phyloP scores from a whole-genome alignment of 2,329 filamentous ascomycete genomes.

The Sclerotinia spermophila region DNA sequence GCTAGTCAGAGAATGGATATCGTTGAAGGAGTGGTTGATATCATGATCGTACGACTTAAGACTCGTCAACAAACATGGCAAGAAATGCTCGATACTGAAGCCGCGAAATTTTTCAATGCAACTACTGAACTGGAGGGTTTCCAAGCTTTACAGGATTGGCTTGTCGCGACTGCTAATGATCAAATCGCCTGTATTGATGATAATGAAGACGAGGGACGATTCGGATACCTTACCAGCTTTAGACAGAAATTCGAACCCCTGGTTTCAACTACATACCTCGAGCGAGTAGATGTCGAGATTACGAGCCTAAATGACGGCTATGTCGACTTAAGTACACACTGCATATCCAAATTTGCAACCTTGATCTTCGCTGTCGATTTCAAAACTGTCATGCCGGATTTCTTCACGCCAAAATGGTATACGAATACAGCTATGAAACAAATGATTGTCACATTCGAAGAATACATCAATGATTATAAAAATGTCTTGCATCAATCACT shows the following conservation, averaged over 20 bases:
- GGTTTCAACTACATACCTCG: slow-evolving; percentile 75
- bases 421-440: slow-evolving; percentile 80
- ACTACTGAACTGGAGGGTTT: slow-evolving; percentile 60
- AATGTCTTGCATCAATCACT: slow-evolving; percentile 81
- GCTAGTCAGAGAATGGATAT: slow-evolving; percentile 86
- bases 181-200: slow-evolving; percentile 98
- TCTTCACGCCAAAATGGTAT: slow-evolving; percentile 94
- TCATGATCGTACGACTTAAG: slow-evolving; percentile 88
- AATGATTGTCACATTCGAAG: slow-evolving; percentile 91
- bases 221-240: slow-evolving; percentile 84
- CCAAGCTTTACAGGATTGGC: slow-evolving; percentile 88
- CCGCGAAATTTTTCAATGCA: slow-evolving; percentile 63
- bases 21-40: slow-evolving; percentile 89
- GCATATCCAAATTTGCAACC: slow-evolving; percentile 79
- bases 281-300: slow-evolving; percentile 69
- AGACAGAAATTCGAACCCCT: slow-evolving; percentile 76
- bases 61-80: slow-evolving; percentile 83
- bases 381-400: slow-evolving; percentile 72
- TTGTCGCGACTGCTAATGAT: slow-evolving; percentile 94
- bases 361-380: slow-evolving; percentile 93
- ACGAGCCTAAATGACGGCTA: slow-evolving; percentile 81
- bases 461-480: slow-evolving; percentile 87
- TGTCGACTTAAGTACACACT: slow-evolving; percentile 91
- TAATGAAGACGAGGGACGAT: slow-evolving; percentile 68
- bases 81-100: slow-evolving; percentile 82